Evolutionary conservation across 2,329 filamentous ascomycete species (phyloP).

Genomic region (Aspergillus udagawae): DNA sequence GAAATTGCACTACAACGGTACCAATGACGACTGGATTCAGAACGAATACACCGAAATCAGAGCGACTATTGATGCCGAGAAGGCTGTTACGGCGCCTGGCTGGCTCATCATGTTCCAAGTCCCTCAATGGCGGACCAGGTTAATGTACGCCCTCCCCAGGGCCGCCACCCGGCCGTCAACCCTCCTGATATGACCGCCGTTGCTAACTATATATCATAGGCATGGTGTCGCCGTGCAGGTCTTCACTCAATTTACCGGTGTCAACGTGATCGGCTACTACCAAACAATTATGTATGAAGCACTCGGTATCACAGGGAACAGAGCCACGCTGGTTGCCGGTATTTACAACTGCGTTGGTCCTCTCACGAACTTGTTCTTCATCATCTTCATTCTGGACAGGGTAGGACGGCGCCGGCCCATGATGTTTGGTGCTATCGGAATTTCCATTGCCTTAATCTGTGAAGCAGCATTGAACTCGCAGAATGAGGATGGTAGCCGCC

Average conservation of each 20-base stretch:
- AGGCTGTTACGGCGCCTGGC: slow-evolving; percentile 46
- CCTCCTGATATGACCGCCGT: not conserved
- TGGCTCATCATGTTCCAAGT: slow-evolving; percentile 39
- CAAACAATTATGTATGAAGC: slow-evolving; percentile 38
- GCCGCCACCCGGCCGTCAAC: not conserved
- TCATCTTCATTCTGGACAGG: slow-evolving; percentile 53
- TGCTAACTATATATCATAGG: slow-evolving; percentile 5
- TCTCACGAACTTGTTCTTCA: slow-evolving; percentile 44
- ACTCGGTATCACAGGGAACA: slow-evolving; percentile 54
- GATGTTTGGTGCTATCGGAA: slow-evolving; percentile 51
- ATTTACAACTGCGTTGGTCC: slow-evolving; percentile 59
- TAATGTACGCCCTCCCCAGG: slow-evolving; percentile 37
- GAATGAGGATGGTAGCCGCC: slow-evolving; percentile 38
- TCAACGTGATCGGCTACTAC: slow-evolving; percentile 42
- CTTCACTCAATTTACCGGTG: slow-evolving; percentile 55
- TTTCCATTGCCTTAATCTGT: slow-evolving; percentile 56
- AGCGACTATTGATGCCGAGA: slow-evolving; percentile 57
- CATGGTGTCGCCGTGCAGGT: slow-evolving; percentile 61
- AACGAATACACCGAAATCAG: slow-evolving; percentile 24
- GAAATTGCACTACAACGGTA: slow-evolving; percentile 53
- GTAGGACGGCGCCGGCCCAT: slow-evolving; percentile 52
- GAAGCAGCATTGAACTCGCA: slow-evolving; percentile 57
- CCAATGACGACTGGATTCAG: slow-evolving; percentile 56
- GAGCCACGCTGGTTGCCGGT: slow-evolving; percentile 53
- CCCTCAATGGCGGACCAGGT: slow-evolving; percentile 54